Evolutionary conservation across 345 rosid genomes (phyloP), one percentile per base, ranked within the genome.

Genomic region (Eucalyptus marginata): DNA sequence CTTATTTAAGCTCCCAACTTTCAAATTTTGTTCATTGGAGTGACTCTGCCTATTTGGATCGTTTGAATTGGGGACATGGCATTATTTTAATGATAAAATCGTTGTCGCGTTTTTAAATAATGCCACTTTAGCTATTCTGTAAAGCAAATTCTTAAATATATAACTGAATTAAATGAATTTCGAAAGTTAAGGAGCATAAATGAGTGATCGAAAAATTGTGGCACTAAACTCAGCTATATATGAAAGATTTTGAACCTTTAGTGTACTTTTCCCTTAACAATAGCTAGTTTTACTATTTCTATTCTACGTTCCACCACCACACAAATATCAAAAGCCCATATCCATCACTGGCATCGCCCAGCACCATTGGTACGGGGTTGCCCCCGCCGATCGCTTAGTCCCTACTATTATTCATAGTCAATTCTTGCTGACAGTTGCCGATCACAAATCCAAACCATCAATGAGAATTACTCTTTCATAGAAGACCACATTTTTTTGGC

Each of bases 351-450:
- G 27, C 8, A 56, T 56, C 1, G 62, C 13, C 62, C 62, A 56
- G 5, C 62, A 56, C 62, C 13, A 2, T 4, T 24, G 6, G 62
- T 56, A 52, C 3, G 3, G 11, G 62, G 62, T 22, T 56, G 62
- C 29, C 12, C 12, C 8, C 12, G 6, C 13, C 29, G 29, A 13
- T 56, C 20, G 0, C 54, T 51, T 51, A 22, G 27, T 56, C 59
- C 59, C 59, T 24, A 56, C 5, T 3, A 5, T 56, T 24, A 56
- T 56, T 56, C 27, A 12, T 22, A 3, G 3, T 24, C 59, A 56
- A 51, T 51, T 51, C 20, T 8, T 51, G 5, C 11, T 9, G 0
- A 56, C 0, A 8, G 3, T 56, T 24, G 59, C 59, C 3, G 0
- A 56, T 1, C 12, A 22, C 20, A 20, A 22, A 56, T 56, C 59